Conservation (phyloP, 169 alveolate species). For the Plasmodium knowlesi region DNA sequence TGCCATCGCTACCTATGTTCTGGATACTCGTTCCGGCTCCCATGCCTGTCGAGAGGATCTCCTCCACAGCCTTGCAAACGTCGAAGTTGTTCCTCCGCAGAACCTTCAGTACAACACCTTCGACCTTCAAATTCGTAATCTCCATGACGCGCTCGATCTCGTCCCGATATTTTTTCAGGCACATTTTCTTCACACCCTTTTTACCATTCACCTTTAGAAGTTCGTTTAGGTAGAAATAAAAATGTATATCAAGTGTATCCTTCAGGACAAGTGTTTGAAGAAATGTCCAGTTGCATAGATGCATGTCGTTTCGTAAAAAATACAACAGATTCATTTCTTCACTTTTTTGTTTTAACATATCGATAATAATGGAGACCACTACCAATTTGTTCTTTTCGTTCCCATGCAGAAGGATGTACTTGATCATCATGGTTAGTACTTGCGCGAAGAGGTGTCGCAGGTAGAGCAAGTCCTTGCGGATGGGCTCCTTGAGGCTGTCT, state of each 20-base stretch:
- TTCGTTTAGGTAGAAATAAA: slow-evolving; percentile 33
- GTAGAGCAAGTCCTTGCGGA: slow-evolving; percentile 6
- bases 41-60: not conserved
- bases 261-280: slow-evolving; percentile 1
- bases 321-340: not conserved
- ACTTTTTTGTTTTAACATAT: slow-evolving; percentile 26
- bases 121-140: not conserved
- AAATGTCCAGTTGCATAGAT: slow-evolving; percentile 30
- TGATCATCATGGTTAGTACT: slow-evolving; percentile 18
- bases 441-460: slow-evolving; percentile 22
- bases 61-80: slow-evolving; percentile 13
- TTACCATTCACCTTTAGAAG: slow-evolving; percentile 15
- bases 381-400: slow-evolving; percentile 14
- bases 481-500: not conserved
- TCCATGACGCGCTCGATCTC: slow-evolving; percentile 57
- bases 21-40: not conserved
- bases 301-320: slow-evolving; percentile 57
- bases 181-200: not conserved
- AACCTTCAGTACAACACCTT: not conserved
- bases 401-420: slow-evolving; percentile 19
- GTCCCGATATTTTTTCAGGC: slow-evolving; percentile 14
- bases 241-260: slow-evolving; percentile 19
- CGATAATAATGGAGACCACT: slow-evolving; percentile 17
- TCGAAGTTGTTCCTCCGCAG: slow-evolving; percentile 34
- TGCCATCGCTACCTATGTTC: not conserved